Evolutionary conservation across 1,284 basidiomycete species (phyloP), one percentile per base, ranked within the genome.

Genomic region (Pulchroboletus neoregius): DNA sequence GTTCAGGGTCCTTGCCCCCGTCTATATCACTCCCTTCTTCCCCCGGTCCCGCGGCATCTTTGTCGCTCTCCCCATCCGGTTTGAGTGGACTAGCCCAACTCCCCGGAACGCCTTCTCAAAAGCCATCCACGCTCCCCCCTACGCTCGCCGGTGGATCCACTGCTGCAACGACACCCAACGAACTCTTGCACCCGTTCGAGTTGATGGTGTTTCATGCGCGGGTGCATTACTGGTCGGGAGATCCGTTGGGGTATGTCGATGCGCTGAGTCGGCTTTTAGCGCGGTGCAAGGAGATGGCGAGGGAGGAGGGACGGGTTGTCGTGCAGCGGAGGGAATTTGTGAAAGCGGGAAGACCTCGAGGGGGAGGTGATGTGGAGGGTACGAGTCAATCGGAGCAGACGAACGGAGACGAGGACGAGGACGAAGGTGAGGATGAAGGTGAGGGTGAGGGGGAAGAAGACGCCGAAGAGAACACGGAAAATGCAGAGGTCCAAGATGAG

Each of bases 191-290:
- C 36, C 88, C 87, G 6, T 91, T 91, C 59, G 89, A 91, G 63
- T 73, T 91, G 50, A 83, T 85, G 58, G 82, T 91, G 42, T 79
- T 90, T 66, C 70, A 80, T 33, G 78, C 84, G 6, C 75, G 84
- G 5, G 65, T 83, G 31, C 78, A 78, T 58, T 88, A 87, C 58
- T 88, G 85, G 84, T 72, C 80, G 1, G 84, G 82, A 20, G 87
- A 90, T 61, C 71, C 78, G 57, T 76, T 85, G 72, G 81, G 78
- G 1, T 86, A 90, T 63, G 70, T 89, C 45, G 87, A 91, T 61
- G 79, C 81, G 20, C 80, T 97, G 59, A 82, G 79, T 46, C 80
- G 62, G 43, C 80, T 99, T 62, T 77, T 98, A 48, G 78, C 72
- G 30, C 84, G 75, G 63, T 97, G 94, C 57, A 83, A 80, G 55